phyloP scores from a whole-genome alignment of 1,139 yeast genomes.

The Yamadazyma sp. region DNA sequence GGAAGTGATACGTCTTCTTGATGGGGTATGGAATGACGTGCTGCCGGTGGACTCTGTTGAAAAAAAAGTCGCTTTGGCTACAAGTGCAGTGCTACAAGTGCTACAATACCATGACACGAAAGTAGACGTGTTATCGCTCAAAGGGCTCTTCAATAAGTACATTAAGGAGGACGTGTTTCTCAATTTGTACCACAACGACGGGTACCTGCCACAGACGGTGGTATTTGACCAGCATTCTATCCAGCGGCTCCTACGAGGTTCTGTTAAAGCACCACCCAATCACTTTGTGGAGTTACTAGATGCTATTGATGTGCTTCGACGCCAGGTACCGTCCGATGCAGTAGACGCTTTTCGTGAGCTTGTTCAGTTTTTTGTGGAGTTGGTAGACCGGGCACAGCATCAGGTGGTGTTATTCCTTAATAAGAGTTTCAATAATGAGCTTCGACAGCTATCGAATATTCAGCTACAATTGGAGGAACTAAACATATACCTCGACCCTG shows the following conservation, averaged over 20 bases:
- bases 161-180: conserved; percentile 8
- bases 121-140: conserved; percentile 3
- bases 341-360: too few species aligned
- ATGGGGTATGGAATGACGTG: not conserved
- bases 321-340: not conserved
- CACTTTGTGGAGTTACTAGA: not conserved
- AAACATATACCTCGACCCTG: conserved; percentile 8
- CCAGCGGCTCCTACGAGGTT: not conserved
- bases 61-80: not conserved
- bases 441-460: conserved; percentile 15
- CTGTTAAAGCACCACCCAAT: not conserved
- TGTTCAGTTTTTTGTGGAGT: conserved; percentile 1
- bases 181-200: conserved; percentile 5
- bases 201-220: not conserved
- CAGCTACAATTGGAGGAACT: conserved; percentile 13
- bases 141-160: conserved; percentile 9
- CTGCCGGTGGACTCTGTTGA: not conserved
- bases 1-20: not conserved
- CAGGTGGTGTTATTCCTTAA: conserved; percentile 11
- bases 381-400: not conserved
- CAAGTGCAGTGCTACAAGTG: not conserved
- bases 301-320: not conserved
- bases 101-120: not conserved
- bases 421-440: conserved; percentile 12
- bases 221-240: not conserved